Evolutionary conservation across 2,329 filamentous ascomycete genomes (phyloP).

Genomic region (Neonectria sp.): DNA sequence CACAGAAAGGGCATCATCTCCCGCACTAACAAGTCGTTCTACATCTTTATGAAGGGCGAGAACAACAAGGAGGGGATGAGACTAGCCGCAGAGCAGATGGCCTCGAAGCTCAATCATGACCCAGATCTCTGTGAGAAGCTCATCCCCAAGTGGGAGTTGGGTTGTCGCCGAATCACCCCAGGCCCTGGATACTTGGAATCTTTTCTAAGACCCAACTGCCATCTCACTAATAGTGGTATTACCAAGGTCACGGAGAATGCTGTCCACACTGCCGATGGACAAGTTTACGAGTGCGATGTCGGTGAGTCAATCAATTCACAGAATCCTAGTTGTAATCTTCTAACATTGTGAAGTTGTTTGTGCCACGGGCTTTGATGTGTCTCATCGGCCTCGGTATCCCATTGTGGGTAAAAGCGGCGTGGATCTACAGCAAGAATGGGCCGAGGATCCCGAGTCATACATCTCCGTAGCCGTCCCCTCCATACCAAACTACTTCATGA

Average conservation of each 20-base stretch:
- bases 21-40: constrained; percentile 52
- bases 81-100: constrained; percentile 42
- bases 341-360: constrained; percentile 60
- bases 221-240: constrained; percentile 39
- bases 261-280: constrained; percentile 38
- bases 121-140: constrained; percentile 39
- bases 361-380: constrained; percentile 70
- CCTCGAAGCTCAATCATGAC: constrained; percentile 40
- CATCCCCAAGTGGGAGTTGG: constrained; percentile 43
- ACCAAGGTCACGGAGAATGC: constrained; percentile 38
- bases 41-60: constrained; percentile 48
- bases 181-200: constrained; percentile 42
- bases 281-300: constrained; percentile 41
- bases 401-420: constrained; percentile 64
- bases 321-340: not conserved
- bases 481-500: constrained; percentile 52
- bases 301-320: constrained; percentile 29
- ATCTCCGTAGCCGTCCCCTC: constrained; percentile 48
- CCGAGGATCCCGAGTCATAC: constrained; percentile 52
- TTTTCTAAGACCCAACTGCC: constrained; percentile 39
- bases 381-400: constrained; percentile 65
- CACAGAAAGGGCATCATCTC: constrained; percentile 59
- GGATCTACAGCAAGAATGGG: constrained; percentile 67
- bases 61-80: constrained; percentile 42
- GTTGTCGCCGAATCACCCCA: constrained; percentile 39